Percentiles rank a stretch among this genome's conserved stretches.
phyloP scores from a whole-genome alignment of 2,329 filamentous ascomycete genomes.

The Coniochaeta pulveracea region DNA sequence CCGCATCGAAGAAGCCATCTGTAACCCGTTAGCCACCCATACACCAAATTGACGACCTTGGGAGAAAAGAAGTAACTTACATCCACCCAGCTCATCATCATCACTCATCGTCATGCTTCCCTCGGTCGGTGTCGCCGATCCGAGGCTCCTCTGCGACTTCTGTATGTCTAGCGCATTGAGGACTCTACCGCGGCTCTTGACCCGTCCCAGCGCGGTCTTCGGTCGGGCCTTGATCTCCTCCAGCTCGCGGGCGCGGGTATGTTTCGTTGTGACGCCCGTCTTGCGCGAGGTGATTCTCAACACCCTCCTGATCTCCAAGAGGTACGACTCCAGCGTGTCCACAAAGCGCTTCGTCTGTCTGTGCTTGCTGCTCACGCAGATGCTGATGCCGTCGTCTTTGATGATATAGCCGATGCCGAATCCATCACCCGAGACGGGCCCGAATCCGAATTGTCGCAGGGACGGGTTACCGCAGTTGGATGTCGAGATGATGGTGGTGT shows the following conservation, averaged over 20 bases:
- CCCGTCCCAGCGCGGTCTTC: conserved; percentile 27
- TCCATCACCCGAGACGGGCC: conserved; percentile 83
- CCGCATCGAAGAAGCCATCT: conserved; percentile 98
- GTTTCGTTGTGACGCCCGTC: conserved; percentile 26
- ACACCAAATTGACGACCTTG: conserved; percentile 3
- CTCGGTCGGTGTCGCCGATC: conserved; percentile 49
- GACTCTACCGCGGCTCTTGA: conserved; percentile 63
- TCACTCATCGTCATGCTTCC: conserved; percentile 67
- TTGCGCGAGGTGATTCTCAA: conserved; percentile 53
- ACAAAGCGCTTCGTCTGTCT: conserved; percentile 85
- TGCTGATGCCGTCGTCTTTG: conserved; percentile 83
- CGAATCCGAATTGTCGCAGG: conserved; percentile 91
- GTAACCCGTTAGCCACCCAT: conserved; percentile 14
- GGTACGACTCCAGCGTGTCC: conserved; percentile 79
- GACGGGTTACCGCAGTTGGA: conserved; percentile 98
- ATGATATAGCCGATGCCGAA: conserved; percentile 99
- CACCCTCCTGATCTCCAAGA: conserved; percentile 81
- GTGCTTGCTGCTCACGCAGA: conserved; percentile 90
- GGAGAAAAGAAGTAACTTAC: conserved; percentile 46
- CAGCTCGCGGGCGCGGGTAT: conserved; percentile 42
- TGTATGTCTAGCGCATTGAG: conserved; percentile 47
- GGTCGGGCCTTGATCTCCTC: conserved; percentile 24
- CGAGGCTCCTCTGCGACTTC: conserved; percentile 28
- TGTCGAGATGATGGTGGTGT: conserved; percentile 87
- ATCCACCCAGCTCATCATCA: conserved; percentile 83